Evolutionary conservation across 441 rosid genomes (phyloP), one percentile per base, ranked within the genome.

Genomic region (Kokia cookei): DNA sequence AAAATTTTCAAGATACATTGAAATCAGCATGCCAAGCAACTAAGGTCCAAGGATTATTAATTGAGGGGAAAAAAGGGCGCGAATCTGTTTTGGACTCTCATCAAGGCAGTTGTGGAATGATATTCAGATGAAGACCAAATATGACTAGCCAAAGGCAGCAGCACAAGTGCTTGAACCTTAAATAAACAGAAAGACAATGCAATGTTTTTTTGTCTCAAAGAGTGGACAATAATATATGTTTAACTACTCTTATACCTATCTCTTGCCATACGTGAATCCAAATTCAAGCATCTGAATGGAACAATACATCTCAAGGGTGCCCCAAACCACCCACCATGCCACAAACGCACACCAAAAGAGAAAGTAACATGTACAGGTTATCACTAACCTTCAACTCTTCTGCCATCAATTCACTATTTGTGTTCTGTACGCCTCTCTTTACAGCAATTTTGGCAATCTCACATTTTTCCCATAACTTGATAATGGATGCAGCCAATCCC

Each of bases 391-490:
- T 90, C 68, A 96, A 80, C 81, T 96, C 97, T 84, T 92, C 91
- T 19, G 96, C 96, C 98, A 96, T 93, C 87, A 92, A 64, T 82
- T 79, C 87, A 75, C 96, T 91, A 69, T 88, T 90, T 14, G 96
- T 91, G 82, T 91, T 91, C 79, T 91, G 93, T 29, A 79, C 88
- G 66, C 97, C 97, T 86, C 97, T 96, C 91, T 93, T 96, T 68
- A 93, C 90, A 26, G 97, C 94, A 87, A 96, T 84, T 86, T 96
- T 96, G 65, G 85, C 97, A 83, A 93, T 83, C 88, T 96, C 99
- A 82, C 96, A 93, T 90, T 90, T 93, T 81, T 88, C 99, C 99
- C 99, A 96, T 29, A 96, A 91, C 89, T 93, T 93, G 79, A 92
- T 76, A 69, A 93, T 83, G 14, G 97, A 80, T 82, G 88, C 89